These are phyloP conservation scores for Jacaranda copaia DNA, from an alignment of 257 asterid genomes.

Conservation along the genomic window DNA sequence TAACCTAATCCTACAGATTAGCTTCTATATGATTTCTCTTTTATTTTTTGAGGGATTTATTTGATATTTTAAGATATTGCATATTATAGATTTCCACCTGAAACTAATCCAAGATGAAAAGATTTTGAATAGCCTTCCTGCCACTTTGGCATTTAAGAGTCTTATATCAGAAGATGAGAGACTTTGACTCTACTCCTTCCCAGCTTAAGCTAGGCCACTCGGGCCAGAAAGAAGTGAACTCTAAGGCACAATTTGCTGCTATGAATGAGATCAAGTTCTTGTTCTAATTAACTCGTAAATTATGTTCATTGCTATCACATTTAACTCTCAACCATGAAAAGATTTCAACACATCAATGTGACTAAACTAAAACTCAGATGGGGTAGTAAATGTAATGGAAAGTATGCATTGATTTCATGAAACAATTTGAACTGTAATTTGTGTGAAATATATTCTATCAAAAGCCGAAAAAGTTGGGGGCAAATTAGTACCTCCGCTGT, in stretches of 20 bases:
- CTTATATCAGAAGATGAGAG: conserved; percentile 24
- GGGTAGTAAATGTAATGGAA: conserved; percentile 12
- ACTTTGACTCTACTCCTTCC: conserved; percentile 25
- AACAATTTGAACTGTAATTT: conserved; percentile 11
- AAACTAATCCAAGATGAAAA: conserved; percentile 26
- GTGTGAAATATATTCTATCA: conserved; percentile 16
- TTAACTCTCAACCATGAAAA: conserved; percentile 13
- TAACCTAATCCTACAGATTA: background rate
- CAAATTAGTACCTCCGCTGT: conserved; percentile 70
- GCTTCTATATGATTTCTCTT: background rate
- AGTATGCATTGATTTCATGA: conserved; percentile 6
- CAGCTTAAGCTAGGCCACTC: conserved; percentile 16
- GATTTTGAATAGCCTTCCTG: conserved; percentile 4
- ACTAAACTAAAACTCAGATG: conserved; percentile 16
- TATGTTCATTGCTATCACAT: conserved; percentile 6
- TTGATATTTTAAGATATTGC: background rate
- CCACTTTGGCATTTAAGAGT: conserved; percentile 15
- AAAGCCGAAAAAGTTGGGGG: conserved; percentile 11
- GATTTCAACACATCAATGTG: conserved; percentile 13
- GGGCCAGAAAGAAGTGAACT: conserved; percentile 23
- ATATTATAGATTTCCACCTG: background rate
- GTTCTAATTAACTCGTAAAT: conserved; percentile 8
- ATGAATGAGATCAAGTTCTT: conserved; percentile 19
- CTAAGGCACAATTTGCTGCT: conserved; percentile 7
- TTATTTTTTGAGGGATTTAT: background rate